A percentile compares a stretch with the other conserved stretches of the same genome.
phyloP scores from a whole-genome alignment of 148 eudicot genomes.

The Rhododendron ovatum region DNA sequence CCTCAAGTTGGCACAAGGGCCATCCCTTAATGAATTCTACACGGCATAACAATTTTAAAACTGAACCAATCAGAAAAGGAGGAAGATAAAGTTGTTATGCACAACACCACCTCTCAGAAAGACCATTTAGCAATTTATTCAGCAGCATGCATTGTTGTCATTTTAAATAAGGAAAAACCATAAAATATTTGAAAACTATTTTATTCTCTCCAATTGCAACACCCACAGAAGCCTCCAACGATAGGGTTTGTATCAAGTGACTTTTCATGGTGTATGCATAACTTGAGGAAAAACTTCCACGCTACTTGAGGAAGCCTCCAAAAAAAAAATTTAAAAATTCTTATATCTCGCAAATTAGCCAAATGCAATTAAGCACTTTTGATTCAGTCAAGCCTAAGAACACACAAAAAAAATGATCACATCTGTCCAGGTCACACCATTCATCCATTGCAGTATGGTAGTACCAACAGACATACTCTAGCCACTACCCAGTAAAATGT shows the following conservation, averaged over 20 bases:
- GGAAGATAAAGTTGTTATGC: neutral
- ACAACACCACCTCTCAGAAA: neutral
- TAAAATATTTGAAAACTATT: neutral
- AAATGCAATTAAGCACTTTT: neutral
- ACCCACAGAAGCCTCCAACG: neutral
- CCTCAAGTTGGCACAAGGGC: constrained; percentile 82
- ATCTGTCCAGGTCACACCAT: neutral
- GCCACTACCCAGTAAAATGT: neutral
- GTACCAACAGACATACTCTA: neutral
- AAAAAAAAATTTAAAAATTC: too few relatives aligned
- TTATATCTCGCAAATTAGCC: neutral
- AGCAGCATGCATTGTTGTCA: neutral
- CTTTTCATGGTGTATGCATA: neutral
- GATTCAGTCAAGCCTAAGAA: neutral
- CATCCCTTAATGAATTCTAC: constrained; percentile 65
- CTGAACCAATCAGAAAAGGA: neutral
- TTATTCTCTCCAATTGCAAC: neutral
- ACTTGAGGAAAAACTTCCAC: neutral
- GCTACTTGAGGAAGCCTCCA: neutral
- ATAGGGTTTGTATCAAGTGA: neutral
- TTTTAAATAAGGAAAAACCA: neutral
- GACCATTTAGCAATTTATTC: neutral
- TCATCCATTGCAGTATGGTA: neutral
- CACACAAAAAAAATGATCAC: neutral
- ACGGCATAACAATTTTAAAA: neutral